A percentile compares a stretch with the other conserved stretches of the same genome.
These are phyloP conservation scores for Phlyctochytrium arcticum DNA, from an alignment of 192 early-diverging fungal genomes.

Conservation along the genomic window DNA sequence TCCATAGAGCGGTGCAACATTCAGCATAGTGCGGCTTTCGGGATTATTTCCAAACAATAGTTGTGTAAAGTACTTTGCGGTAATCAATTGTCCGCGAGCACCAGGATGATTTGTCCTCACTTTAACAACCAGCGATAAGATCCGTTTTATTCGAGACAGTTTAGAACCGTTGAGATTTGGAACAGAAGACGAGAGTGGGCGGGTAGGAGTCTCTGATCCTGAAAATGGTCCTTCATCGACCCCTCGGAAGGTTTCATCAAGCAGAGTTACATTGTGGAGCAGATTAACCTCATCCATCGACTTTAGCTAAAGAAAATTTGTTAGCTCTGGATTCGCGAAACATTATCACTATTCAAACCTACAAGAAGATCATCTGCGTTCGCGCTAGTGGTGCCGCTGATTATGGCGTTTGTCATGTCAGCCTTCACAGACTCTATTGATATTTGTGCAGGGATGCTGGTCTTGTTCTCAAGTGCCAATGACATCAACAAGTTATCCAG, in stretches of 20 bases:
- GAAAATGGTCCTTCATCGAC: no score
- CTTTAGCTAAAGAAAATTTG: not conserved
- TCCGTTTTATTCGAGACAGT: not conserved
- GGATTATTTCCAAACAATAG: not conserved
- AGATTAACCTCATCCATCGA: slow-evolving; percentile 9
- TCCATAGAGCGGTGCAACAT: not conserved
- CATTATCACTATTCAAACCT: no score
- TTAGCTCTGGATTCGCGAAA: no score
- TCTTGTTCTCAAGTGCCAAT: not conserved
- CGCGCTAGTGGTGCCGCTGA: no score
- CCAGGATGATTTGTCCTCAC: not conserved
- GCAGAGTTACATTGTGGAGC: slow-evolving; percentile 7
- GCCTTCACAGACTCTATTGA: not conserved
- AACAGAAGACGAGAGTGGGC: no score
- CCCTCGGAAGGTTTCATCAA: slow-evolving; percentile 1
- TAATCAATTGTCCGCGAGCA: not conserved
- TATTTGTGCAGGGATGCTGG: not conserved
- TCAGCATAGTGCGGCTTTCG: not conserved
- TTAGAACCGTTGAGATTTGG: no score
- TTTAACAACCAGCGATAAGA: not conserved
- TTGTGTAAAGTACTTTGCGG: not conserved
- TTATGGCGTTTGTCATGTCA: slow-evolving; percentile 12
- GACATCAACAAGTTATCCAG: not conserved
- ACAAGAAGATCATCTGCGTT: no score
- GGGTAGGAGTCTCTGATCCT: no score